Evolutionary conservation across 2,329 filamentous ascomycete genomes (phyloP), one percentile per base, ranked within the genome.

Genomic region (Colletotrichum tamarilloi): DNA sequence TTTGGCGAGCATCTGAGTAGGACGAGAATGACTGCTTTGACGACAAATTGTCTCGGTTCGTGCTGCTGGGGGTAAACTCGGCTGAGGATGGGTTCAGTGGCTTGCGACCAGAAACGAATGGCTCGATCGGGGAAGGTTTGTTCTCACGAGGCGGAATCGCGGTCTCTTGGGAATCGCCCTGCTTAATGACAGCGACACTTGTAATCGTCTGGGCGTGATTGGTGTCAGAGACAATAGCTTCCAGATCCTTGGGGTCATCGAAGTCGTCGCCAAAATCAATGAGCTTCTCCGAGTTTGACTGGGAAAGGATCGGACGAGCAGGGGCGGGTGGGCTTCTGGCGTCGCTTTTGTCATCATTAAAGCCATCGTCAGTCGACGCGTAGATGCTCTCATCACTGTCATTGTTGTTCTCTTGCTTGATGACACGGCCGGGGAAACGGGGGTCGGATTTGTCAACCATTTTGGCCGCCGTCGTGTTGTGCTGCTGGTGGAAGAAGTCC

Each of bases 291-390:
- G 56, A 65, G 1, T 19, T 55, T 4, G 56, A 46, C 60, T 16
- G 26, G 14, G 42, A 19, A 32, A 38, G 7, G 12, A 19, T 11
- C 7, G 11, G 38, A 12, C 11, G 9, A 30, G 55, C 11, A 4
- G 11, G 24, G 5, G n/a, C 28, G 6, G 24, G 49, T 6, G 16
- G 30, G 14, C 55, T 35, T n/a, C 56, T 38, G 8, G 35, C 19
- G 26, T 62, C 49, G 19, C 56, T 66, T 14, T 28, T 16, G 4
- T 57, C 71, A n/a, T 70, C 67, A 32, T 59, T 32, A 14, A 38
- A 71, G 11, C 71, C 71, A 22, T 73, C n/a, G 38, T 73, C 71
- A 26, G 71, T 73, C 5, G 42, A 55, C 24, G 55, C 71, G 28
- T 73, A 73, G 3, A 49, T 16, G 7, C 62, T 62, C 9, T 62